A percentile compares a stretch with the other conserved stretches of the same genome.
Conservation (phyloP, 108 stramenopile genomes). For the Cafeteria roenbergensis region DNA sequence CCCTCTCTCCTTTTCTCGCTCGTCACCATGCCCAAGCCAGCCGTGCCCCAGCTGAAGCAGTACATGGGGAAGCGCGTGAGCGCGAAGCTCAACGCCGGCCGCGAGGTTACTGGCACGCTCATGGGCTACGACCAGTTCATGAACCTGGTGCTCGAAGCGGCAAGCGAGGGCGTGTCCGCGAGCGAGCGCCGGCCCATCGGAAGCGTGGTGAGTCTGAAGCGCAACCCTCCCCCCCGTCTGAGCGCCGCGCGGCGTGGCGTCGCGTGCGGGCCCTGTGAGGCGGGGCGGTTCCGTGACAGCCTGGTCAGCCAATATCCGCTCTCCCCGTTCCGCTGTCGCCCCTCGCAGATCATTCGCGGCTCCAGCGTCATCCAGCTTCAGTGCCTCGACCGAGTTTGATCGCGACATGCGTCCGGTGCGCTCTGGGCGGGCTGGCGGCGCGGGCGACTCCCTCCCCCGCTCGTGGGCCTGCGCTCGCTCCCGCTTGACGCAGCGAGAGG, state of each 20-base stretch:
- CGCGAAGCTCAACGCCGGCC: conserved; percentile 15
- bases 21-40: conserved; percentile 3
- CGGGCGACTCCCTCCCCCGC: too few relatives aligned
- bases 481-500: too few relatives aligned
- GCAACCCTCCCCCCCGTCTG: too few relatives aligned
- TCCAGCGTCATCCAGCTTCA: conserved; percentile 28
- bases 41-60: not conserved
- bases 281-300: too few relatives aligned
- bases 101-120: conserved; percentile 19
- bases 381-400: conserved; percentile 7
- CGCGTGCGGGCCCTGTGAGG: too few relatives aligned
- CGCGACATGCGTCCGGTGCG: too few relatives aligned
- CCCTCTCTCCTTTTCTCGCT: too few relatives aligned
- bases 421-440: too few relatives aligned
- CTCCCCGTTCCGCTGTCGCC: not conserved
- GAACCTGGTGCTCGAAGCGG: conserved; percentile 31
- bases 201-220: conserved; percentile 23
- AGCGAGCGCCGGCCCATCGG: conserved; percentile 10
- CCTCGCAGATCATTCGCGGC: conserved; percentile 24
- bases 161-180: conserved; percentile 7
- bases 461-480: too few relatives aligned
- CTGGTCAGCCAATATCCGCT: not conserved
- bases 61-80: conserved; percentile 24
- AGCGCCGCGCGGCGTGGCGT: too few relatives aligned
- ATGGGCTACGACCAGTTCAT: conserved; percentile 34